phyloP scores from a whole-genome alignment of 306 rosid genomes.

The Trichosanthes truncata region DNA sequence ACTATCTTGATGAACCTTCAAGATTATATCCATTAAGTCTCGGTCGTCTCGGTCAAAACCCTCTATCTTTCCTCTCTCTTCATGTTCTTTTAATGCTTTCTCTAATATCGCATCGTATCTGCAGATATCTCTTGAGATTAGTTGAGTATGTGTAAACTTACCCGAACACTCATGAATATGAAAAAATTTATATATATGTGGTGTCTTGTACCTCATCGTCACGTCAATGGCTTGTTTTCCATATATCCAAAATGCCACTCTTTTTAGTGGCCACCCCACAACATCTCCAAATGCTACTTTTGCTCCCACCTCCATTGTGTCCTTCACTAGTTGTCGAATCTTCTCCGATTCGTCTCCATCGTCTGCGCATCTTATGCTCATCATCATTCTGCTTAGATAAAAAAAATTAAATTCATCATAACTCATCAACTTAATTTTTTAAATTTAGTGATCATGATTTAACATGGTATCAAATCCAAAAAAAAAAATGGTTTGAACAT shows the following conservation, averaged over 20 bases:
- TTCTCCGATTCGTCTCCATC: slow-evolving; percentile 27
- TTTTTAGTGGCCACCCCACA: slow-evolving; percentile 34
- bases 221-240: slow-evolving; percentile 37
- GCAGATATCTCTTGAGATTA: background rate
- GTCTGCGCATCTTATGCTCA: slow-evolving; percentile 42
- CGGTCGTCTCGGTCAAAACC: slow-evolving; percentile 18
- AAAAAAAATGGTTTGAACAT: too few relatives aligned
- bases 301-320: slow-evolving; percentile 27
- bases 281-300: slow-evolving; percentile 43
- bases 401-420: background rate
- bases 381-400: slow-evolving; percentile 17
- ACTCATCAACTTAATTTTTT: too few relatives aligned
- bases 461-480: too few relatives aligned
- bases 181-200: background rate
- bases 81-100: slow-evolving; percentile 33
- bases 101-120: slow-evolving; percentile 41
- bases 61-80: slow-evolving; percentile 16
- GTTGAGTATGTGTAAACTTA: background rate
- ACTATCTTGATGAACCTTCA: slow-evolving; percentile 36
- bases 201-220: slow-evolving; percentile 18
- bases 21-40: slow-evolving; percentile 32
- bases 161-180: background rate
- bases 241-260: slow-evolving; percentile 31
- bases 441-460: too few relatives aligned
- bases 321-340: slow-evolving; percentile 29